These are phyloP conservation scores for Gracilaria domingensis DNA, from an alignment of 23 red algal genomes.

Conservation along the genomic window DNA sequence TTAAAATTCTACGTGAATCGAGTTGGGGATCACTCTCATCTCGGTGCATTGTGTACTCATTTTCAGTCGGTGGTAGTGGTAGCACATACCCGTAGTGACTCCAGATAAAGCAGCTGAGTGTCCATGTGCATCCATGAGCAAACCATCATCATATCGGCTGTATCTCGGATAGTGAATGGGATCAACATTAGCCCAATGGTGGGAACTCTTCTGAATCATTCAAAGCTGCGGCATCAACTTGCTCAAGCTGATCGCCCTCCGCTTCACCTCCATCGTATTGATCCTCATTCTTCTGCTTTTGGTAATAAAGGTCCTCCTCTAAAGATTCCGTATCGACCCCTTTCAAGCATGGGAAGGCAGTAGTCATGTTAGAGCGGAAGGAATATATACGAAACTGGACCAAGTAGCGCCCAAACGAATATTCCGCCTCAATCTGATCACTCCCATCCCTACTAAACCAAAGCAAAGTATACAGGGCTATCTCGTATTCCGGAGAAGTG, in stretches of 20 bases:
- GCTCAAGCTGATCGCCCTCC: slow-evolving; percentile 9
- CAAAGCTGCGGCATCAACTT: not conserved
- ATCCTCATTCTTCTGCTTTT: not conserved
- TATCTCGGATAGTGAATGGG: not conserved
- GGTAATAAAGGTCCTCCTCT: not conserved
- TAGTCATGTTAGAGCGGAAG: not conserved
- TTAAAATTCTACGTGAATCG: too few species aligned
- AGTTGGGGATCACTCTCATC: too few species aligned
- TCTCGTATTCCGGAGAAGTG: slow-evolving; percentile 77
- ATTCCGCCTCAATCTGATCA: not conserved
- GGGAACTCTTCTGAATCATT: slow-evolving; percentile 16
- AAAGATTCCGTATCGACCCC: not conserved
- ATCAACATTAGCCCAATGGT: not conserved
- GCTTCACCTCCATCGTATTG: not conserved
- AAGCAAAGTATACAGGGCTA: slow-evolving; percentile 72
- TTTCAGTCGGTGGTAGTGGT: too few species aligned
- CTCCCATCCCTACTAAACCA: slow-evolving; percentile 28
- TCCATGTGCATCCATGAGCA: too few species aligned
- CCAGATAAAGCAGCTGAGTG: too few species aligned
- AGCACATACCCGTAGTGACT: too few species aligned
- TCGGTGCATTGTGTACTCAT: too few species aligned
- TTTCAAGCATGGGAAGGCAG: not conserved
- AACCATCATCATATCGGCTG: too few species aligned
- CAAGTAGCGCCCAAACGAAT: not conserved
- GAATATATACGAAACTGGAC: not conserved